A percentile compares a stretch with the other conserved stretches of the same genome.
phyloP scores from a whole-genome alignment of 2,329 filamentous ascomycete species.

The Emydomyces testavorans region DNA sequence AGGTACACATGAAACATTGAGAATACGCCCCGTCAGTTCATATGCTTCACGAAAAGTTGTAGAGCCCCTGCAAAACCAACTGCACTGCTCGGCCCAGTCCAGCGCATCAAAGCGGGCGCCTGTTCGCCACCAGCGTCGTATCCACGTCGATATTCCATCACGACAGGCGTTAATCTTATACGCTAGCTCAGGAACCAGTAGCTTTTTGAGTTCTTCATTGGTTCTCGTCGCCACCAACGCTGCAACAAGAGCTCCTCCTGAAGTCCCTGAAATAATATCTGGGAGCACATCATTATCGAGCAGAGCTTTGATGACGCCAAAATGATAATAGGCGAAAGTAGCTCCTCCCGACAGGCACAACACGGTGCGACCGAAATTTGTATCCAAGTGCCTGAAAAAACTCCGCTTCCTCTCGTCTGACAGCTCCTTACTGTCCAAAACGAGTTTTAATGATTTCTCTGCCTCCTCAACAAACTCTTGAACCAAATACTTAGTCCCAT shows the following conservation, averaged over 20 bases:
- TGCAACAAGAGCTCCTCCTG: constrained; percentile 82
- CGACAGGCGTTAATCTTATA: constrained; percentile 73
- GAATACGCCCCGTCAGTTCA: constrained; percentile 79
- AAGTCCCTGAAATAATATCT: constrained; percentile 92
- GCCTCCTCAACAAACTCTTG: constrained; percentile 77
- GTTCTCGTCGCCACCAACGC: constrained; percentile 79
- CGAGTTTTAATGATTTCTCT: constrained; percentile 48
- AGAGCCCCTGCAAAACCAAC: constrained; percentile 84
- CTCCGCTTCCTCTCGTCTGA: constrained; percentile 60
- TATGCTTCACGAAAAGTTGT: constrained; percentile 94
- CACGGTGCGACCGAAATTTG: constrained; percentile 85
- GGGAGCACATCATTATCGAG: constrained; percentile 77
- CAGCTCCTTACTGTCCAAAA: constrained; percentile 57
- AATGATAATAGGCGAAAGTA: constrained; percentile 92
- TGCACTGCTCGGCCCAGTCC: constrained; percentile 73
- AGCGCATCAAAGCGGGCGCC: constrained; percentile 89
- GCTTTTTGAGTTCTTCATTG: constrained; percentile 73
- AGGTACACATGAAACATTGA: constrained; percentile 93
- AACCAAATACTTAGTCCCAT: constrained; percentile 88
- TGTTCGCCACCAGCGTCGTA: constrained; percentile 76
- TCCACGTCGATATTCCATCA: constrained; percentile 65
- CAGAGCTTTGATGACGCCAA: constrained; percentile 80
- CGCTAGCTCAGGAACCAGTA: constrained; percentile 80
- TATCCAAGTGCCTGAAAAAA: constrained; percentile 77
- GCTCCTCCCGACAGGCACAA: constrained; percentile 88